Conservation (phyloP, 306 rosid species). For the Alnus rubra region DNA sequence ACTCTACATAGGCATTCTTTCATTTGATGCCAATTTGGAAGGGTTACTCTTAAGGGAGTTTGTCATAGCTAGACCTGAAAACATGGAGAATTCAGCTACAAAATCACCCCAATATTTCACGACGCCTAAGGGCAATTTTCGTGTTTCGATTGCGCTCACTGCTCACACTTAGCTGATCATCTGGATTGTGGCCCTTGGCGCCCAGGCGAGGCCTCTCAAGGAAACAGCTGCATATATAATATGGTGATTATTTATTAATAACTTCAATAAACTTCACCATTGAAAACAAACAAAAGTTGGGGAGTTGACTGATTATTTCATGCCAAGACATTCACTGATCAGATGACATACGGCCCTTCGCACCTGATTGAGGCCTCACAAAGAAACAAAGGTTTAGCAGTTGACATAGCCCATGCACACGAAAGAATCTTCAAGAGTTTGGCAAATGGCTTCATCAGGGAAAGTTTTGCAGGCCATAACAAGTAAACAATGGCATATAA, state of each 20-base stretch:
- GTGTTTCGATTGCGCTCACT: too few species aligned
- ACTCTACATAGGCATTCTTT: too few species aligned
- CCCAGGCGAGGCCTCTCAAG: not conserved
- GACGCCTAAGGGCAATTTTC: not conserved
- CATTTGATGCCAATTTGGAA: not conserved
- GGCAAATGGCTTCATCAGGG: slow-evolving; percentile 68
- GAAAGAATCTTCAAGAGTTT: slow-evolving; percentile 22
- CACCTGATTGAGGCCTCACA: slow-evolving; percentile 16
- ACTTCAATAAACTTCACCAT: too few species aligned
- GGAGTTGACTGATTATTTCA: not conserved
- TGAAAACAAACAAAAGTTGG: not conserved
- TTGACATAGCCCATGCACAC: not conserved
- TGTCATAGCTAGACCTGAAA: not conserved
- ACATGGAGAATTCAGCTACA: not conserved
- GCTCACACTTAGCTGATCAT: too few species aligned
- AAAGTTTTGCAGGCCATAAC: not conserved
- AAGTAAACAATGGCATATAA: not conserved
- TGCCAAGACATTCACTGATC: not conserved
- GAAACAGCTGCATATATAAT: not conserved
- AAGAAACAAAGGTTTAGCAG: not conserved
- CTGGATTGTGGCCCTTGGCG: not conserved
- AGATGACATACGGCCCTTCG: slow-evolving; percentile 31
- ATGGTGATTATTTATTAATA: too few species aligned
- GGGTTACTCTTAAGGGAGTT: not conserved
- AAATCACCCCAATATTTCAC: not conserved